Evolutionary conservation across 345 rosid species (phyloP).

Genomic region (Salix purpurea): DNA sequence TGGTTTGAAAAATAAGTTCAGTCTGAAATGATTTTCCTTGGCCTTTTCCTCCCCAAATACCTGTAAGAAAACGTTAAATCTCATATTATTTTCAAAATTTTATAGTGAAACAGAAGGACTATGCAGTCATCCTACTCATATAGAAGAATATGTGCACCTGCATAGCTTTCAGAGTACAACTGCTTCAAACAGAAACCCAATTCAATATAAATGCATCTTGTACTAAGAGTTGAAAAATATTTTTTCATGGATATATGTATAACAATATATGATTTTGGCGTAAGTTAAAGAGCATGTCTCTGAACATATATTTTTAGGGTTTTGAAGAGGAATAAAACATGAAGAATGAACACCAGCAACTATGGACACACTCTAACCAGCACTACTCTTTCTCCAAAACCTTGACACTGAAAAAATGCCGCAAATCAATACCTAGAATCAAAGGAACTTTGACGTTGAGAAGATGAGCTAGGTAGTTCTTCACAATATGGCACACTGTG

Average conservation of each 20-base stretch:
- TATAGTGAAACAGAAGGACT: not conserved
- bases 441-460: slow-evolving; percentile 71
- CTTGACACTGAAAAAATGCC: not conserved
- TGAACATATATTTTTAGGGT: not conserved
- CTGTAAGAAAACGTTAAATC: slow-evolving; percentile 31
- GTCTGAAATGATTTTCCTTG: slow-evolving; percentile 97
- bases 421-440: slow-evolving; percentile 59
- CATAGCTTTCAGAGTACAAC: not conserved
- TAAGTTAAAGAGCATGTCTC: not conserved
- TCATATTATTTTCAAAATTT: not conserved
- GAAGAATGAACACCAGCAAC: not conserved
- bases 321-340: not conserved
- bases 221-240: not conserved
- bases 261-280: not conserved
- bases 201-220: not conserved
- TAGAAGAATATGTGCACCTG: not conserved
- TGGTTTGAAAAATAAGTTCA: slow-evolving; percentile 79
- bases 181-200: not conserved
- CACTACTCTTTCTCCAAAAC: not conserved
- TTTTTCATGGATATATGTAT: not conserved
- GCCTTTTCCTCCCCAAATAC: slow-evolving; percentile 99
- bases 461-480: slow-evolving; percentile 78
- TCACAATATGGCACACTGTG: slow-evolving; percentile 82
- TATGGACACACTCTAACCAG: not conserved
- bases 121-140: not conserved